phyloP scores from a whole-genome alignment of 768 basidiomycete genomes.

The Auricularia sp. region DNA sequence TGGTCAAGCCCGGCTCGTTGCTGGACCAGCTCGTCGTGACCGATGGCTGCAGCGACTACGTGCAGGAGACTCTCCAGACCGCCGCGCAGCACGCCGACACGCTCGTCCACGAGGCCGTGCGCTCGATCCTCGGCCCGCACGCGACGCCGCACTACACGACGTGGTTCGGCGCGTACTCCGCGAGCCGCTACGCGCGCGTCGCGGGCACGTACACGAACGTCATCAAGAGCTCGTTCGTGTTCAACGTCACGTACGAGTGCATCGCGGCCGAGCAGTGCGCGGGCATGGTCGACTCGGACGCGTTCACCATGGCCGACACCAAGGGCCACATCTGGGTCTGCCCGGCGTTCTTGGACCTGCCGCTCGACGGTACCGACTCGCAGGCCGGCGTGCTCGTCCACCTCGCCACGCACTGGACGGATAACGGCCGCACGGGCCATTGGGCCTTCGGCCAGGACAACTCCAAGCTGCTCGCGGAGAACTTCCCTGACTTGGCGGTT shows the following conservation, averaged over 20 bases:
- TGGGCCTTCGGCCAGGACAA: constrained; percentile 35
- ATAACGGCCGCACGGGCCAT: constrained; percentile 35
- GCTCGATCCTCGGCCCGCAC: constrained; percentile 26
- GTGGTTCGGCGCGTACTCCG: constrained; percentile 41
- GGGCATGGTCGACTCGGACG: not conserved
- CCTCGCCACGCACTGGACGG: constrained; percentile 37
- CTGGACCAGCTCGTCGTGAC: constrained; percentile 28
- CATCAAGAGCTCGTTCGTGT: not conserved
- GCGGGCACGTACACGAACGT: not conserved
- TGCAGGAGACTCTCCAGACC: constrained; percentile 28
- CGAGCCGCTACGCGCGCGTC: not conserved
- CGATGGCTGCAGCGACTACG: constrained; percentile 28
- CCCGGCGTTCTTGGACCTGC: constrained; percentile 37
- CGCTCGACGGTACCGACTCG: constrained; percentile 40
- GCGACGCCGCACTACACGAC: constrained; percentile 34
- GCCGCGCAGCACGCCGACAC: constrained; percentile 15
- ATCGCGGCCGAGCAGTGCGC: not conserved
- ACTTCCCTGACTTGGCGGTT: constrained; percentile 29
- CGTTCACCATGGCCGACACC: not conserved
- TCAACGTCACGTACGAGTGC: not conserved
- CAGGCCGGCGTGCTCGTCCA: constrained; percentile 32
- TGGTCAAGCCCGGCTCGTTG: constrained; percentile 8
- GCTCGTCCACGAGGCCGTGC: constrained; percentile 9
- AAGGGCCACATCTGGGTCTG: constrained; percentile 35
- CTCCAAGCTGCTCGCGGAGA: constrained; percentile 33